Evolutionary conservation across 768 basidiomycete genomes (phyloP).

Genomic region (Termitomyces sp.): DNA sequence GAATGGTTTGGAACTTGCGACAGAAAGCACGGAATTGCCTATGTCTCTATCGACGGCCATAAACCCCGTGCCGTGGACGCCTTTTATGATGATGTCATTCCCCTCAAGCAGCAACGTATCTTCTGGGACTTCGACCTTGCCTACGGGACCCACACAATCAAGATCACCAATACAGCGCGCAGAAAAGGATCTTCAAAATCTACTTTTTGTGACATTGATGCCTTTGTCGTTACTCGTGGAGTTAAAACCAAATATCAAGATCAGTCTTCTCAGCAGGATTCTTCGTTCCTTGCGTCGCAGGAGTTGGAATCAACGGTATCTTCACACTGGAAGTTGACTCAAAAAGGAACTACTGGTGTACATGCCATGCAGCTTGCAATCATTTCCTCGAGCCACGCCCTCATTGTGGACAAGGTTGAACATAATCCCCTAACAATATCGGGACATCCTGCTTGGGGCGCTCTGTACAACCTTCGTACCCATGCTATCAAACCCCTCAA

Average conservation of each 20-base stretch:
- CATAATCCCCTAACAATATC: slow-evolving; percentile 74
- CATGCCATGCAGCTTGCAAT: slow-evolving; percentile 75
- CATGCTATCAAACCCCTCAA: slow-evolving; percentile 58
- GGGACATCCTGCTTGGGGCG: slow-evolving; percentile 81
- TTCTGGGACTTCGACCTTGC: slow-evolving; percentile 58
- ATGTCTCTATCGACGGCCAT: slow-evolving; percentile 58
- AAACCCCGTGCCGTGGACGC: slow-evolving; percentile 43
- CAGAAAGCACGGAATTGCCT: slow-evolving; percentile 48
- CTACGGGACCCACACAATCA: slow-evolving; percentile 54
- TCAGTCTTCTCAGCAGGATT: not conserved
- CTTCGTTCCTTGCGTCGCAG: slow-evolving; percentile 9
- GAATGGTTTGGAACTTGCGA: slow-evolving; percentile 74
- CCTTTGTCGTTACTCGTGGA: slow-evolving; percentile 61
- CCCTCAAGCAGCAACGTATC: slow-evolving; percentile 56
- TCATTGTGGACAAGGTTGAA: slow-evolving; percentile 83
- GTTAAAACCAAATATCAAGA: slow-evolving; percentile 5
- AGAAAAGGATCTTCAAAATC: slow-evolving; percentile 31
- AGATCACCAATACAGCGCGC: slow-evolving; percentile 54
- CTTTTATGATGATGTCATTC: slow-evolving; percentile 28
- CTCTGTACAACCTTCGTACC: slow-evolving; percentile 66
- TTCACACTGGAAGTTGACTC: slow-evolving; percentile 52
- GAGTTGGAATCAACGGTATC: slow-evolving; percentile 1
- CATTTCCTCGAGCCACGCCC: slow-evolving; percentile 64
- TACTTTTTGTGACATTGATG: slow-evolving; percentile 54
- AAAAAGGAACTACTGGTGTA: slow-evolving; percentile 72